These are phyloP conservation scores for Rutstroemia sp. DNA, from an alignment of 2,329 filamentous ascomycete genomes.

Conservation along the genomic window DNA sequence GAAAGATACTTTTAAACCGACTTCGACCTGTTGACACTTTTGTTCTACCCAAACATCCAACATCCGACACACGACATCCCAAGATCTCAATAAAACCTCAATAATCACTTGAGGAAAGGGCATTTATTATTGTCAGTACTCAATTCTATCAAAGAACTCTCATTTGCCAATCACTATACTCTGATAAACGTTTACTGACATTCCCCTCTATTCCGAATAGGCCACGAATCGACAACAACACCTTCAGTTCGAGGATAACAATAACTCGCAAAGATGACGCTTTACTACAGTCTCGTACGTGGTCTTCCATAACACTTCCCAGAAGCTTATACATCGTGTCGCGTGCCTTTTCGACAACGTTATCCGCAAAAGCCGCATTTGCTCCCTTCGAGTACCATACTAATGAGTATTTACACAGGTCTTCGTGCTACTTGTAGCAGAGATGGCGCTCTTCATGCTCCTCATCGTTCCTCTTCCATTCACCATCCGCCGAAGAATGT, in stretches of 20 bases:
- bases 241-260: slow-evolving; percentile 5
- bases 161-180: not conserved
- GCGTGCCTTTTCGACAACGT: not conserved
- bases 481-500: slow-evolving; percentile 37
- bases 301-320: not conserved
- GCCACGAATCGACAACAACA: slow-evolving; percentile 16
- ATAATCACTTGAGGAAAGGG: not conserved
- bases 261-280: slow-evolving; percentile 36
- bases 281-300: slow-evolving; percentile 44
- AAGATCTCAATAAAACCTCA: not conserved
- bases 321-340: not conserved
- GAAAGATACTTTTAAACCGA: not conserved
- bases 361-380: not conserved
- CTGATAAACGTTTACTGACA: slow-evolving; percentile 1
- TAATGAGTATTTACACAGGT: slow-evolving; percentile 45
- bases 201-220: slow-evolving; percentile 10
- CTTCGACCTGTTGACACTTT: slow-evolving; percentile 5
- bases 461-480: slow-evolving; percentile 86
- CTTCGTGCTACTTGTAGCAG: slow-evolving; percentile 72
- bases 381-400: slow-evolving; percentile 12
- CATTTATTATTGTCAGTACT: slow-evolving; percentile 1
- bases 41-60: not conserved
- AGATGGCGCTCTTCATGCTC: slow-evolving; percentile 76
- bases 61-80: not conserved
- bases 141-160: not conserved